A percentile compares a stretch with the other conserved stretches of the same genome.
Conservation (phyloP, 2,329 filamentous ascomycete genomes). For the Lachnellula subtilissima region DNA sequence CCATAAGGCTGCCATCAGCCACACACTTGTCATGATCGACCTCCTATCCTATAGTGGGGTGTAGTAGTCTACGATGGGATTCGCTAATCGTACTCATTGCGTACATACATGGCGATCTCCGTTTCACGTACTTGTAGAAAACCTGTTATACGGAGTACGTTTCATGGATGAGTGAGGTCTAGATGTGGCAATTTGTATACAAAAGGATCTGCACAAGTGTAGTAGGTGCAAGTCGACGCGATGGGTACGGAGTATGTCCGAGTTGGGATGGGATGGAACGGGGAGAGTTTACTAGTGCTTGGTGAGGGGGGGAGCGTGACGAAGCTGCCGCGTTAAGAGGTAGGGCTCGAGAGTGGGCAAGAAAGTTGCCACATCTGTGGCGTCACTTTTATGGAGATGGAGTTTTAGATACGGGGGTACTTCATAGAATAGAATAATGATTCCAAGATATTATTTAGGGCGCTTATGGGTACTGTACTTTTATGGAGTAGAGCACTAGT, state of each 20-base stretch:
- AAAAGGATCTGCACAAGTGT: neutral
- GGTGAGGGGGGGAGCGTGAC: neutral
- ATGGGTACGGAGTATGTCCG: neutral
- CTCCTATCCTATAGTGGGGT: no score
- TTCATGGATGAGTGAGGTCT: neutral
- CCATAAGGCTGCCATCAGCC: no score
- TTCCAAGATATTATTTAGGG: neutral
- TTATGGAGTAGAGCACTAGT: no score
- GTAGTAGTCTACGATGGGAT: no score
- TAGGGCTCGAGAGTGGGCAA: no score
- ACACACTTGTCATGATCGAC: no score
- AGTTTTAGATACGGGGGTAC: neutral
- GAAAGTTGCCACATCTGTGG: neutral
- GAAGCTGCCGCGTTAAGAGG: neutral
- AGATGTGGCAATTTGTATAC: neutral
- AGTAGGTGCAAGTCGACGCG: neutral
- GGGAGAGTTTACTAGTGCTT: no score
- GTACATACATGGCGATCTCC: neutral
- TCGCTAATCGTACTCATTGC: neutral
- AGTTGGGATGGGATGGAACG: neutral
- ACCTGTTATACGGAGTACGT: neutral
- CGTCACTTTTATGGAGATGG: neutral
- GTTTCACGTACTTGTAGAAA: neutral
- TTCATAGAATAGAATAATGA: neutral
- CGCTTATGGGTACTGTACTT: no score